phyloP scores from a whole-genome alignment of 1,284 basidiomycete species.

The Coniferiporia sulphurascens region DNA sequence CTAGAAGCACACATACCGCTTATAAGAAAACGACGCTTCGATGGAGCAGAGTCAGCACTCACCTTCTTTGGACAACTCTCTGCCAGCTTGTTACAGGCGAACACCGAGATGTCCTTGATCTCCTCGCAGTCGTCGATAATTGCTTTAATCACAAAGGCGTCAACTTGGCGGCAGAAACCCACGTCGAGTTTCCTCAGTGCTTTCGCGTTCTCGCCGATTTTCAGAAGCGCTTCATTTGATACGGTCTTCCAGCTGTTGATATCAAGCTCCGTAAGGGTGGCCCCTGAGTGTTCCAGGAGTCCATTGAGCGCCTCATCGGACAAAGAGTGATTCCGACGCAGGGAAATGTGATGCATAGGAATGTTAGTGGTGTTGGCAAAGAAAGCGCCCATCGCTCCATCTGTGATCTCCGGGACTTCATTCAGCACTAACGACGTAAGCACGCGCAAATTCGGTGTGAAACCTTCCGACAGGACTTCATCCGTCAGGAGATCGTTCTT shows the following conservation, averaged over 20 bases:
- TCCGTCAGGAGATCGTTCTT: slow-evolving; percentile 57
- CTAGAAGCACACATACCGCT: not conserved
- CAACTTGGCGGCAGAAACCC: slow-evolving; percentile 82
- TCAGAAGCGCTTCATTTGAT: slow-evolving; percentile 49
- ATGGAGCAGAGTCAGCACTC: slow-evolving; percentile 12
- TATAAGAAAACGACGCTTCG: not conserved
- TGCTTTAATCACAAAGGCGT: slow-evolving; percentile 78
- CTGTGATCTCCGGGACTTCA: slow-evolving; percentile 59
- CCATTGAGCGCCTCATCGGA: slow-evolving; percentile 54
- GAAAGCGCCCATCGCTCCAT: slow-evolving; percentile 63
- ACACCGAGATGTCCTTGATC: slow-evolving; percentile 23
- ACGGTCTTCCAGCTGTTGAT: slow-evolving; percentile 73
- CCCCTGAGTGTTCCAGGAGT: slow-evolving; percentile 68
- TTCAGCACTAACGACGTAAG: slow-evolving; percentile 58
- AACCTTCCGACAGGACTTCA: slow-evolving; percentile 52
- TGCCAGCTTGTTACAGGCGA: slow-evolving; percentile 44
- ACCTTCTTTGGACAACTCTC: slow-evolving; percentile 53
- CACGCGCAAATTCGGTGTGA: slow-evolving; percentile 48
- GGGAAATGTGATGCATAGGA: slow-evolving; percentile 47
- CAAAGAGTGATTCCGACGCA: slow-evolving; percentile 62
- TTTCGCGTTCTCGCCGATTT: slow-evolving; percentile 44
- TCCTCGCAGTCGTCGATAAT: slow-evolving; percentile 50
- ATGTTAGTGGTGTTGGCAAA: slow-evolving; percentile 48
- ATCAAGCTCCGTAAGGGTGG: slow-evolving; percentile 55
- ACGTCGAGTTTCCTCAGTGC: slow-evolving; percentile 68